phyloP scores from a whole-genome alignment of 2,329 filamentous ascomycete genomes.

The Sclerotinia trifoliorum region DNA sequence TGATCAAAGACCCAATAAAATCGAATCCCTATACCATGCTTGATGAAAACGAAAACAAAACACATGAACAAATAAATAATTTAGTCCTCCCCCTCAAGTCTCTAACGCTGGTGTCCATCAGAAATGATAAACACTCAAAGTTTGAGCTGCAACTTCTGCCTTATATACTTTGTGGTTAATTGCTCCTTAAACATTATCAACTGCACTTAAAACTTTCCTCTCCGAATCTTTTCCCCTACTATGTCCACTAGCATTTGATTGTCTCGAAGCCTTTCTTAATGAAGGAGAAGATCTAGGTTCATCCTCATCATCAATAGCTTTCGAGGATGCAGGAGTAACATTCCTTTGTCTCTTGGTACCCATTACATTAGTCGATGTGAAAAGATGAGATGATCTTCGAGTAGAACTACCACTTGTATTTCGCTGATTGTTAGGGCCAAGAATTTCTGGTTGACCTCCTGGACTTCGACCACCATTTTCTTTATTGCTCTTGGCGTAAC shows the following conservation, averaged over 20 bases:
- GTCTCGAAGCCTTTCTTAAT: slow-evolving; percentile 32
- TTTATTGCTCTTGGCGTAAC: slow-evolving; percentile 3
- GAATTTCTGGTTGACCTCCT: not conserved
- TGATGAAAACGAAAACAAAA: not conserved
- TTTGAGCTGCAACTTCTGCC: not conserved
- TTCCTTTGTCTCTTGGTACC: slow-evolving; percentile 47
- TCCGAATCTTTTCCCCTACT: slow-evolving; percentile 26
- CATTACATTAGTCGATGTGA: slow-evolving; percentile 28
- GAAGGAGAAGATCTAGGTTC: slow-evolving; percentile 39
- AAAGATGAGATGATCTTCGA: slow-evolving; percentile 30
- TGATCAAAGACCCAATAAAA: slow-evolving; percentile 4
- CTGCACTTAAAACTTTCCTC: slow-evolving; percentile 30
- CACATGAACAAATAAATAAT: not conserved
- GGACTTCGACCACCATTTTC: slow-evolving; percentile 14
- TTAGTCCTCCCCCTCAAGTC: not conserved
- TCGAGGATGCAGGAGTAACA: slow-evolving; percentile 49
- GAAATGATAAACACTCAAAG: not conserved
- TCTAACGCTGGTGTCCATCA: not conserved
- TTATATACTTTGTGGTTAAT: not conserved
- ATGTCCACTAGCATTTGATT: slow-evolving; percentile 21
- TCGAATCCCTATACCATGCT: not conserved
- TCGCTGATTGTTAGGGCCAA: slow-evolving; percentile 3
- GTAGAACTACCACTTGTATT: slow-evolving; percentile 11
- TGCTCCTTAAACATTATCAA: slow-evolving; percentile 33
- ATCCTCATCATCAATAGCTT: slow-evolving; percentile 50